These are phyloP conservation scores for Phytophthora sp. DNA, from an alignment of 352 stramenopile genomes.

Conservation along the genomic window DNA sequence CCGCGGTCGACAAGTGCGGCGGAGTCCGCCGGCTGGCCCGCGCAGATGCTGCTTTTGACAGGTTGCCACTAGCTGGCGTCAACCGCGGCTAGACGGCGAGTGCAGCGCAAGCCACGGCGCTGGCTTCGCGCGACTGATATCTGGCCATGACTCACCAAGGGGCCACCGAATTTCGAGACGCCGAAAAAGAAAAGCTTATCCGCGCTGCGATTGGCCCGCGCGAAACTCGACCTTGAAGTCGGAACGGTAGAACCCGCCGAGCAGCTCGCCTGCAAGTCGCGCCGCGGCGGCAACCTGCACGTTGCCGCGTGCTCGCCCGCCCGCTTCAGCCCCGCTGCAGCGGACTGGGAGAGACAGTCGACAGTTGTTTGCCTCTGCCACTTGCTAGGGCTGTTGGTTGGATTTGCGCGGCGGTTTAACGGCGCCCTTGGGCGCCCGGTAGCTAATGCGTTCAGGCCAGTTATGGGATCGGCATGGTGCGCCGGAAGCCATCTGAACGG, in stretches of 20 bases:
- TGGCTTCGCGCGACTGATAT: conserved; percentile 17
- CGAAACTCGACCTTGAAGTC: conserved; percentile 28
- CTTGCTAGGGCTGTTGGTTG: conserved; percentile 6
- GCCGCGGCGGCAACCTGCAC: not conserved
- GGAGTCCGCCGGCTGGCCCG: not conserved
- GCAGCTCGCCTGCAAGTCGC: conserved; percentile 21
- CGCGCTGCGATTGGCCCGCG: conserved; percentile 10
- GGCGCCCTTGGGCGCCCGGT: not conserved
- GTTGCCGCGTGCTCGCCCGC: not conserved
- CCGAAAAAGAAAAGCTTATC: conserved; percentile 22
- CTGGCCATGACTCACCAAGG: conserved; percentile 19
- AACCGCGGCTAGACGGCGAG: too few relatives aligned
- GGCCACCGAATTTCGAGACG: conserved; percentile 14
- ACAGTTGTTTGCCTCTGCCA: conserved; percentile 30
- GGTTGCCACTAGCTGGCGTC: too few relatives aligned
- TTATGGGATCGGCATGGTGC: conserved; percentile 19
- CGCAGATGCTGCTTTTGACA: not conserved
- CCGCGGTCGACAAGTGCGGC: not conserved
- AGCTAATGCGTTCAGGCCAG: conserved; percentile 27
- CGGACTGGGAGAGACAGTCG: conserved; percentile 24
- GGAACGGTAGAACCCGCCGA: conserved; percentile 1
- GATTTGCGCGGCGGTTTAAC: conserved; percentile 27
- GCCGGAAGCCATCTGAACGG: conserved; percentile 30
- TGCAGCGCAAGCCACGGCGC: conserved; percentile 3
- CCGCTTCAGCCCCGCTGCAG: not conserved